Conservation (phyloP, 2,329 filamentous ascomycete species). For the Davidsoniella australis region DNA sequence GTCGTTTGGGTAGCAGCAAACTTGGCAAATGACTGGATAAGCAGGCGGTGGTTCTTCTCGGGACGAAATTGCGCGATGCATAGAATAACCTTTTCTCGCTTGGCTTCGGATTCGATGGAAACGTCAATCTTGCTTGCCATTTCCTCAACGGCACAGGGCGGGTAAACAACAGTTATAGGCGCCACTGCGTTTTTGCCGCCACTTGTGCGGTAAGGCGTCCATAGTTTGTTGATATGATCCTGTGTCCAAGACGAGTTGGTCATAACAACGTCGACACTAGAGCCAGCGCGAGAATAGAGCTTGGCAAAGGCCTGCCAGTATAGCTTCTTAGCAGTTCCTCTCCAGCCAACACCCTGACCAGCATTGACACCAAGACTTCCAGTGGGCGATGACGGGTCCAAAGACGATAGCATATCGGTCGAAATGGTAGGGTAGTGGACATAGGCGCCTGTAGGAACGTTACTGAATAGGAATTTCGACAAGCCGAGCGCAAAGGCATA, state of each 20-base stretch:
- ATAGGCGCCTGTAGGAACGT: constrained; percentile 75
- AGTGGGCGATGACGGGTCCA: constrained; percentile 43
- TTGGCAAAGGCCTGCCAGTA: constrained; percentile 82
- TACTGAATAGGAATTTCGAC: constrained; percentile 63
- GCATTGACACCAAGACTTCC: constrained; percentile 64
- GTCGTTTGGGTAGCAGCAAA: constrained; percentile 44
- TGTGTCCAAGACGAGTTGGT: constrained; percentile 96
- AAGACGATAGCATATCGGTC: constrained; percentile 84
- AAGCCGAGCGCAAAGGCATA: constrained; percentile 83
- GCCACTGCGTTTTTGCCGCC: constrained; percentile 23
- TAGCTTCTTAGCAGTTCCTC: constrained; percentile 52
- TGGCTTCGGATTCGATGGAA: constrained; percentile 47
- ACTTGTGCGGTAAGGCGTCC: constrained; percentile 42
- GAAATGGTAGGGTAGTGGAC: constrained; percentile 98
- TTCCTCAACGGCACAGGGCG: constrained; percentile 78
- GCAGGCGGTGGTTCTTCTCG: constrained; percentile 86
- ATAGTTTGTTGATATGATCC: constrained; percentile 61
- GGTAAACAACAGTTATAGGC: constrained; percentile 65
- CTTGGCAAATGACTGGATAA: constrained; percentile 67
- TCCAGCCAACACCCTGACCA: constrained; percentile 56
- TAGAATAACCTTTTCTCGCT: constrained; percentile 55
- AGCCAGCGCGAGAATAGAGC: constrained; percentile 68
- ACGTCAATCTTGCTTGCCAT: constrained; percentile 60
- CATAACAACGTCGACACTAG: constrained; percentile 83
- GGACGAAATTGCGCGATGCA: constrained; percentile 97